phyloP scores from a whole-genome alignment of 176 grass and related monocot species.

The Oryza glumipatula region DNA sequence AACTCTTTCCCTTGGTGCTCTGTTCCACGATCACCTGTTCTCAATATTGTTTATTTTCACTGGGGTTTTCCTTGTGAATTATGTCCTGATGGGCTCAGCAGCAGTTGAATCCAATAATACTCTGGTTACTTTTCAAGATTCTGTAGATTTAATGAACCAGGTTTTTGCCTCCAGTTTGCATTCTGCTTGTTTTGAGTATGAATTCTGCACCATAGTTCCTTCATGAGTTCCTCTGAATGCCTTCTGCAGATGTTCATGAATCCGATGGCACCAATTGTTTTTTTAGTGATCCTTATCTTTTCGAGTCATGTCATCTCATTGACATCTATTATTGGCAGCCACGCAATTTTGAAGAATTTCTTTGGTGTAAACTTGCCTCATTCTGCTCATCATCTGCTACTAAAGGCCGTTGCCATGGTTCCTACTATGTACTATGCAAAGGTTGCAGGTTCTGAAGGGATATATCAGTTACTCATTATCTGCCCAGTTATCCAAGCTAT shows the following conservation, averaged over 20 bases:
- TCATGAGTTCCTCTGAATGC: slow-evolving; percentile 10
- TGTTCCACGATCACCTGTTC: slow-evolving; percentile 87
- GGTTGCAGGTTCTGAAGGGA: slow-evolving; percentile 58
- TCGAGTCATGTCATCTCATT: slow-evolving; percentile 73
- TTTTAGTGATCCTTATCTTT: slow-evolving; percentile 77
- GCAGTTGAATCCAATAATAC: slow-evolving; percentile 57
- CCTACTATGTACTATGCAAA: slow-evolving; percentile 61
- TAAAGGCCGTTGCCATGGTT: slow-evolving; percentile 62
- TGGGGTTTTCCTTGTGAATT: slow-evolving; percentile 84
- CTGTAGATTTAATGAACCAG: slow-evolving; percentile 73
- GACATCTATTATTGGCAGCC: slow-evolving; percentile 61
- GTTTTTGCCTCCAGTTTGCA: slow-evolving; percentile 31
- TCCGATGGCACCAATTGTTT: slow-evolving; percentile 62
- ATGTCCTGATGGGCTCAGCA: slow-evolving; percentile 74
- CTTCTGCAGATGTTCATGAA: slow-evolving; percentile 65
- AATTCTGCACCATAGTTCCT: neutral
- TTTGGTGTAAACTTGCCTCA: slow-evolving; percentile 64
- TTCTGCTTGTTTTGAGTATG: neutral
- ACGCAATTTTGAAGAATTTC: slow-evolving; percentile 52
- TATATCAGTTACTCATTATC: slow-evolving; percentile 68
- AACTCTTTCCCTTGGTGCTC: slow-evolving; percentile 40
- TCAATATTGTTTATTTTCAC: slow-evolving; percentile 81
- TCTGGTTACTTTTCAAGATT: slow-evolving; percentile 60
- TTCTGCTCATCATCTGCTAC: slow-evolving; percentile 45
- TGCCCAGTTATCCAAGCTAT: slow-evolving; percentile 84